Percentiles rank a stretch among this genome's conserved stretches.
Evolutionary conservation across 805 yeast species (phyloP).

Genomic region (Candida loeiensis): DNA sequence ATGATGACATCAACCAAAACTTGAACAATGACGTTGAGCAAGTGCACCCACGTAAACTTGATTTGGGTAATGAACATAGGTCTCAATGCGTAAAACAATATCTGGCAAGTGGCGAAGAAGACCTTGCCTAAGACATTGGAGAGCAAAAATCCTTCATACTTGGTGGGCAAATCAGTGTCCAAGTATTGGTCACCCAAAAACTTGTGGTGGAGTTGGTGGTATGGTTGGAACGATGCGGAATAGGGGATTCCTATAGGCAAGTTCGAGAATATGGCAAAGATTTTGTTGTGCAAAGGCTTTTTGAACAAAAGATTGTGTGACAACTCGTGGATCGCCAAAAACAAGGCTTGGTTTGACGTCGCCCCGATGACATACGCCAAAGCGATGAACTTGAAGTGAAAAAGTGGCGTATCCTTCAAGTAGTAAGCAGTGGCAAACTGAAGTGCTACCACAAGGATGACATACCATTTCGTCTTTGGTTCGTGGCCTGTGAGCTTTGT

Average conservation of each 20-base stretch:
- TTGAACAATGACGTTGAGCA: conserved; percentile 64
- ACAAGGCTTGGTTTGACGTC: conserved; percentile 77
- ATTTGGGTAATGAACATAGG: conserved; percentile 83
- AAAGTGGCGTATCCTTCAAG: conserved; percentile 53
- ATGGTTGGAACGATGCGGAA: conserved; percentile 84
- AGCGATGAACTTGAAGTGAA: conserved; percentile 51
- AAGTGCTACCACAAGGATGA: conserved; percentile 58
- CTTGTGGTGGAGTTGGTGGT: conserved; percentile 89
- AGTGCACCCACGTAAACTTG: conserved; percentile 70
- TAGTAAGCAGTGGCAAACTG: conserved; percentile 65
- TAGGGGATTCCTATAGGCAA: conserved; percentile 89
- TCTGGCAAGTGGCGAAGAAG: conserved; percentile 85
- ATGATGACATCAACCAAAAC: conserved; percentile 54
- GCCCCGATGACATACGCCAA: conserved; percentile 82
- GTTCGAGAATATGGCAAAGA: conserved; percentile 74
- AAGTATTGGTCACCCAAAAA: conserved; percentile 78
- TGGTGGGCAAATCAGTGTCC: conserved; percentile 88
- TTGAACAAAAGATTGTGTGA: conserved; percentile 83
- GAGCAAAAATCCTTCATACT: conserved; percentile 67
- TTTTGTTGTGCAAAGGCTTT: conserved; percentile 69
- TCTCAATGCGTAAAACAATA: conserved; percentile 82
- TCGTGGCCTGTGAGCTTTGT: conserved; percentile 80
- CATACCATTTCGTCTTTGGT: conserved; percentile 78
- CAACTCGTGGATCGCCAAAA: conserved; percentile 84
- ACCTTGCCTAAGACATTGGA: conserved; percentile 83